Percentiles rank a stretch among this genome's conserved stretches.
phyloP scores from a whole-genome alignment of 495 filamentous ascomycete species.

The Staphylotrichum longicolle region DNA sequence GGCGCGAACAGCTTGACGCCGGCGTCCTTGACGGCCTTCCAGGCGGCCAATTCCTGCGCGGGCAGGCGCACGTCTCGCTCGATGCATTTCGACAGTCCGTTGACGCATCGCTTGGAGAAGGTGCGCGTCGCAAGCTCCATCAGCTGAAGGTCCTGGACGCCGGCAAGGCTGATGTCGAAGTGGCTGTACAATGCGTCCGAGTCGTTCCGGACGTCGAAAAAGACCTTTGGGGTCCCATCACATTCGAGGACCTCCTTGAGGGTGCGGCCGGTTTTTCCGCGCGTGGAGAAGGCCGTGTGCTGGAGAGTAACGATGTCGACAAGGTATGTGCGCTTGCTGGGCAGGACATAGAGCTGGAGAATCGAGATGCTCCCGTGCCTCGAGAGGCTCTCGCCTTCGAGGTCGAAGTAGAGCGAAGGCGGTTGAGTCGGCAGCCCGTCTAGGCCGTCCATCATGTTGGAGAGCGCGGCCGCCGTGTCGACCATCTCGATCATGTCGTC shows the following conservation, averaged over 20 bases:
- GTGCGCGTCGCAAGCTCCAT: constrained; percentile 50
- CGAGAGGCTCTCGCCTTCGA: constrained; percentile 53
- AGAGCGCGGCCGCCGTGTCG: no score
- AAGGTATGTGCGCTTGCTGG: constrained; percentile 35
- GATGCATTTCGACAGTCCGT: constrained; percentile 48
- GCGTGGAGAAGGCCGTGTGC: constrained; percentile 44
- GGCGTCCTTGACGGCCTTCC: neutral
- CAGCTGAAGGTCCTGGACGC: constrained; percentile 55
- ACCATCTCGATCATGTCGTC: no score
- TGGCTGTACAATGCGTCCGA: constrained; percentile 54
- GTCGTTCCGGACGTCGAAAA: constrained; percentile 58
- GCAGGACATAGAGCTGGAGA: constrained; percentile 40
- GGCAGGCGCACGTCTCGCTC: constrained; percentile 19
- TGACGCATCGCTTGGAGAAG: constrained; percentile 28
- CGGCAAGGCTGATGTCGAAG: constrained; percentile 39
- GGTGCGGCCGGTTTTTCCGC: constrained; percentile 32
- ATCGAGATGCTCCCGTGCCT: constrained; percentile 53
- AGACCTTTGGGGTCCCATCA: constrained; percentile 44
- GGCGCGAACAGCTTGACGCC: constrained; percentile 8
- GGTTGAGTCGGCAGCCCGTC: neutral
- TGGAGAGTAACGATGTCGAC: constrained; percentile 52
- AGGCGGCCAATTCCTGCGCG: neutral
- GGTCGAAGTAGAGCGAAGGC: constrained; percentile 53
- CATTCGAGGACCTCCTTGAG: constrained; percentile 54
- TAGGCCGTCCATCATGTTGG: neutral